Conservation (phyloP, 805 yeast species). For the Metschnikowia dekortorum region DNA sequence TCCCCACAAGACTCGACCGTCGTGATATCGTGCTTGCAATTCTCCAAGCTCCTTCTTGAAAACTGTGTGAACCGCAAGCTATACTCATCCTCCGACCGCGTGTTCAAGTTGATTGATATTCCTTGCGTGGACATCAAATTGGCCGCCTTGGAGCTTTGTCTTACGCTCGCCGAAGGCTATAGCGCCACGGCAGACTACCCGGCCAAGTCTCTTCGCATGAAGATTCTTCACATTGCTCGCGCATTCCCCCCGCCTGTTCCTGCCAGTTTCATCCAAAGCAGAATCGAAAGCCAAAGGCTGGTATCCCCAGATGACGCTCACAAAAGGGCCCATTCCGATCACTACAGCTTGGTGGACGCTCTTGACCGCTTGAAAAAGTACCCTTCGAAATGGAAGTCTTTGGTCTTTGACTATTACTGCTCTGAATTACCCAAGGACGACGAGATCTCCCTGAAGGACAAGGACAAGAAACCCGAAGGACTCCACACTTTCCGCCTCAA, state of each 20-base stretch:
- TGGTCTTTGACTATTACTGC: conserved; percentile 50
- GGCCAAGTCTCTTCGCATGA: conserved; percentile 41
- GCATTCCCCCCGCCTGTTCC: conserved; percentile 48
- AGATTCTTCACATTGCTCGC: conserved; percentile 51
- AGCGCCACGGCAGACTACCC: conserved; percentile 39
- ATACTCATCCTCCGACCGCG: conserved; percentile 61
- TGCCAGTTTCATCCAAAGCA: conserved; percentile 32
- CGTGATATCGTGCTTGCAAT: conserved; percentile 51
- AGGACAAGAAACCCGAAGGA: conserved; percentile 35
- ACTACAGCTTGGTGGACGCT: conserved; percentile 45
- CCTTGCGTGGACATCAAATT: conserved; percentile 57
- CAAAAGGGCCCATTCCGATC: conserved; percentile 26
- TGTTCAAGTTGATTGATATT: conserved; percentile 54
- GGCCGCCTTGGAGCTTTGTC: conserved; percentile 56
- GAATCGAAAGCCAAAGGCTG: conserved; percentile 8
- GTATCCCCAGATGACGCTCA: neutral
- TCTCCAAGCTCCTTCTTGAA: conserved; percentile 60
- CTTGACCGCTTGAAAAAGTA: conserved; percentile 37
- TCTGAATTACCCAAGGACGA: neutral
- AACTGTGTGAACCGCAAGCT: conserved; percentile 64
- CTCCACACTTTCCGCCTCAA: conserved; percentile 47
- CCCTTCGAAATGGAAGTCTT: conserved; percentile 54
- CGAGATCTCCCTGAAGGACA: conserved; percentile 6
- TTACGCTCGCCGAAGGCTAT: conserved; percentile 58
- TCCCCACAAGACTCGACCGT: conserved; percentile 42